Base-by-base conservation (phyloP, 2,329 filamentous ascomycete species). In the Uncinocarpus reesii region DNA sequence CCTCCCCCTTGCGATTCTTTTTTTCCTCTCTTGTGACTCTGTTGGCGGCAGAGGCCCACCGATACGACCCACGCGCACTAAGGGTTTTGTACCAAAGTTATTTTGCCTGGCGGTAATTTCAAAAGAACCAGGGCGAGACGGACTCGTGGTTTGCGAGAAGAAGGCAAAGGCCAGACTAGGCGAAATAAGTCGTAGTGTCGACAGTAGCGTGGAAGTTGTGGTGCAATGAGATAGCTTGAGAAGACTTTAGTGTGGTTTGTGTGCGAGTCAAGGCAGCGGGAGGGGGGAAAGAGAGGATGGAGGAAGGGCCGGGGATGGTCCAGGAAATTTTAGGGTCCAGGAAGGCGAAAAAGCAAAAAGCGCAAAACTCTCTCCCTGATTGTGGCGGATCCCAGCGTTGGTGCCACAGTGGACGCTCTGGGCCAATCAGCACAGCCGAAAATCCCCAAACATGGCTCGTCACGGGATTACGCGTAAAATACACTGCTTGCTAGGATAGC, bases 141-240 rank as follows among this genome's bases (percentile, higher is more conserved):
- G 24, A 26, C 42, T 46, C 31, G 42, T 47, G 44, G 44, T 40
- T 38, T 15, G 44, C 36, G 26, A 48, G 31, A 23, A 10, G 11
- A 8, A 29, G 35, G 16, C 1, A 31, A 42, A 48, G 46, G 46
- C 43, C 37, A 38, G 42, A 37, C 46, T 48, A 48, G 46, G 36
- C 46, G 11, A 48, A 48, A 48, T n/a, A 21, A 29, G 46, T 48
- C 46, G 46, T 48, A 48, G 46, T 48, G 46, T 43, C 16, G 20
- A 21, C 26, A 31, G 46, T 48, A 48, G 46, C 46, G 46, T 43
- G 29, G 16, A 21, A 18, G 13, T 26, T 20, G 45, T 28, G 37
- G 37, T 48, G 46, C 38, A 43, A 43, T 36, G 16, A 23, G 37
- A 42, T 42, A 35, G 44, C 24, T 24, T 18, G 36, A 40, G 44